These are phyloP conservation scores for Mytilinidion resinicola DNA, from an alignment of 495 filamentous ascomycete genomes.

Conservation along the genomic window DNA sequence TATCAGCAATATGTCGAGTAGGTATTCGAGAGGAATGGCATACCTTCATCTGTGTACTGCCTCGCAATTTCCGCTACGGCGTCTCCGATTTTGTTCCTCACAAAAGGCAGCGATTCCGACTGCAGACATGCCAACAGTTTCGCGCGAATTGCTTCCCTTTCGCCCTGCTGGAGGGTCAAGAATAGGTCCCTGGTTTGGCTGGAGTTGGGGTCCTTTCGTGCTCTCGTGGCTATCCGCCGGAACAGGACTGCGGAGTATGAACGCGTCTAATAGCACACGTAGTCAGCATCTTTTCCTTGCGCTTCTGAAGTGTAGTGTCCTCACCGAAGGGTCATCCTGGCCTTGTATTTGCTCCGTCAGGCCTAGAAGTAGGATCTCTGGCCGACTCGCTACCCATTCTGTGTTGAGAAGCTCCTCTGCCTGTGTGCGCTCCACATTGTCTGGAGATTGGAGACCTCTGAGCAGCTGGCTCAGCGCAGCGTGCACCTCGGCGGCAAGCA, in stretches of 20 bases:
- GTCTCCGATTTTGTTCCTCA: conserved; percentile 93
- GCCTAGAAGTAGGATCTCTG: conserved; percentile 86
- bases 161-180: conserved; percentile 60
- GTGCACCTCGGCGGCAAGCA: conserved; percentile 75
- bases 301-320: background rate
- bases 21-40: background rate
- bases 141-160: conserved; percentile 68
- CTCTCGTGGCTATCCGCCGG: conserved; percentile 82
- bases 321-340: conserved; percentile 49
- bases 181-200: conserved; percentile 76
- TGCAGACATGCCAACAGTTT: conserved; percentile 73
- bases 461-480: conserved; percentile 78
- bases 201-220: conserved; percentile 64
- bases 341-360: conserved; percentile 83
- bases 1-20: conserved; percentile 3
- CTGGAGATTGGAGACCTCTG: conserved; percentile 76
- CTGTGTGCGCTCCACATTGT: conserved; percentile 76
- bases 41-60: conserved; percentile 88
- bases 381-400: conserved; percentile 75
- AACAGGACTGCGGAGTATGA: conserved; percentile 93
- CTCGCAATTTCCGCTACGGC: conserved; percentile 91
- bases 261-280: conserved; percentile 53
- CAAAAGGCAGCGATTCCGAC: conserved; percentile 58
- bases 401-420: conserved; percentile 85
- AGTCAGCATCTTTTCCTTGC: background rate